These are phyloP conservation scores for Aegle marmelos DNA, from an alignment of 345 rosid species.

Conservation along the genomic window DNA sequence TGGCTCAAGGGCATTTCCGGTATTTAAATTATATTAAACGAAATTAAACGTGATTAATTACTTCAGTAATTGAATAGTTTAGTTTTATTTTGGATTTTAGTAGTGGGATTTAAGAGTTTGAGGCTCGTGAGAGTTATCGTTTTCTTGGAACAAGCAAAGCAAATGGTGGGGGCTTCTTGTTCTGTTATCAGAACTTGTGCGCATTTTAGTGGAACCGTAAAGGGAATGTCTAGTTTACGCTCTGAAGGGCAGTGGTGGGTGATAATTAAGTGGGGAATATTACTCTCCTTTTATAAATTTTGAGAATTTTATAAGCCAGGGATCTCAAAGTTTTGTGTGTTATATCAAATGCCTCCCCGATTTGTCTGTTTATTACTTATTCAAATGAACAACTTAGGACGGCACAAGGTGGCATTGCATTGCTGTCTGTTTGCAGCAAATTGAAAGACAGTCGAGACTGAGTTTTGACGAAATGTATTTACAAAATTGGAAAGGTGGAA, in stretches of 20 bases:
- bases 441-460: not conserved
- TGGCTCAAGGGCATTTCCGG: not conserved
- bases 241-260: not conserved
- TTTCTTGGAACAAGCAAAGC: slow-evolving; percentile 15
- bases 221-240: slow-evolving; percentile 10
- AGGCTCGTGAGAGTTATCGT: slow-evolving; percentile 12
- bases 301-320: not conserved
- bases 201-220: slow-evolving; percentile 8
- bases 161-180: not conserved
- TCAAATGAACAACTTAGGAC: not conserved
- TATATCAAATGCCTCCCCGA: not conserved
- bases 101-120: not conserved
- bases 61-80: not conserved
- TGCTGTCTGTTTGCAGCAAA: slow-evolving; percentile 13
- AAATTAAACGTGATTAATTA: not conserved
- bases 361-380: not conserved
- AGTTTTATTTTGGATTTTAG: not conserved
- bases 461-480: not conserved
- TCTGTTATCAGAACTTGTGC: slow-evolving; percentile 1
- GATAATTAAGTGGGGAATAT: slow-evolving; percentile 1
- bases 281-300: not conserved
- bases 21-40: not conserved
- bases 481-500: not conserved
- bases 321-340: not conserved
- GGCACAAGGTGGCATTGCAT: not conserved